phyloP scores from a whole-genome alignment of 441 rosid species.

The Gossypium schwendimanii region DNA sequence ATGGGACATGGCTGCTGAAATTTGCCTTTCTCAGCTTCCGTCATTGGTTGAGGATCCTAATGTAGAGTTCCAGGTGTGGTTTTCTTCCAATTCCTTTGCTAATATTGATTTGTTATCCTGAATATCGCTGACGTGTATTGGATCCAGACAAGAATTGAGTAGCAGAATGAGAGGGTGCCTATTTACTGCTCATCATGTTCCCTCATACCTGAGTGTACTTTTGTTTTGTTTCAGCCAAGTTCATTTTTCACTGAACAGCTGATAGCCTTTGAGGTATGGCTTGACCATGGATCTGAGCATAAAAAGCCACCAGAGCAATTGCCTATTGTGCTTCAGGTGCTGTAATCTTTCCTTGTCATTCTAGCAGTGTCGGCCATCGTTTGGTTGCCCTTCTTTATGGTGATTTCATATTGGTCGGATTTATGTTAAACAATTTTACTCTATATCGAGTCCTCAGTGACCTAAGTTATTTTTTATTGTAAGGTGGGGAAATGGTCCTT shows the following conservation, averaged over 20 bases:
- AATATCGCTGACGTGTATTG: not conserved
- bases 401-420: not conserved
- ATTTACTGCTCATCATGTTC: not conserved
- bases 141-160: slow-evolving; percentile 1
- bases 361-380: slow-evolving; percentile 7
- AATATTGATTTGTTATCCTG: slow-evolving; percentile 4
- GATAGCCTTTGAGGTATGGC: slow-evolving; percentile 98
- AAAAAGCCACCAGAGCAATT: slow-evolving; percentile 98
- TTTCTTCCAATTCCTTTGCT: slow-evolving; percentile 5
- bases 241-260: slow-evolving; percentile 95
- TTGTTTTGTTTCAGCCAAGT: slow-evolving; percentile 62
- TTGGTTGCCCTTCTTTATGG: slow-evolving; percentile 1
- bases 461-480: not conserved
- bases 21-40: slow-evolving; percentile 98
- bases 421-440: not conserved
- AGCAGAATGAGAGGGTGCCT: not conserved
- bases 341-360: slow-evolving; percentile 14
- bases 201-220: not conserved
- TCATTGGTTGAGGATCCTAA: slow-evolving; percentile 75
- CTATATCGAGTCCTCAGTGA: not conserved
- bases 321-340: slow-evolving; percentile 95
- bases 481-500: not conserved
- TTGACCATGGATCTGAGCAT: slow-evolving; percentile 93
- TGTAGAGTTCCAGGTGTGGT: slow-evolving; percentile 70
- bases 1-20: slow-evolving; percentile 99